phyloP scores from a whole-genome alignment of 1,284 basidiomycete genomes.

The Ganoderma lucidum region DNA sequence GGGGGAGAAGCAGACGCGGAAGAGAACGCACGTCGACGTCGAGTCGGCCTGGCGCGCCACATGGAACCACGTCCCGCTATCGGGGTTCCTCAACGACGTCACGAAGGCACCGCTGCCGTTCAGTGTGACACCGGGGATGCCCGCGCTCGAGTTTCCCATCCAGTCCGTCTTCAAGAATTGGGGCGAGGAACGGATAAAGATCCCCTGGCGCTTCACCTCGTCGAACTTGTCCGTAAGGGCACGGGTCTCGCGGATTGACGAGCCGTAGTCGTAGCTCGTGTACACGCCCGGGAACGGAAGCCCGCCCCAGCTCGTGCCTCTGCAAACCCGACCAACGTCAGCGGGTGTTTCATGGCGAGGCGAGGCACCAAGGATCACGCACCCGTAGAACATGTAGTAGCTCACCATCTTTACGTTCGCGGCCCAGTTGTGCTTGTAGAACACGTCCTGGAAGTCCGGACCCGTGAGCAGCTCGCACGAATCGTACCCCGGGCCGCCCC shows the following conservation, averaged over 20 bases:
- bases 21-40: constrained; percentile 64
- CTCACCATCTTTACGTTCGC: constrained; percentile 79
- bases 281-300: constrained; percentile 75
- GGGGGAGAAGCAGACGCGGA: background rate
- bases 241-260: constrained; percentile 73
- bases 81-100: constrained; percentile 72
- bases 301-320: constrained; percentile 83
- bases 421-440: constrained; percentile 79
- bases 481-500: constrained; percentile 71
- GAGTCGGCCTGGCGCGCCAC: constrained; percentile 74
- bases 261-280: constrained; percentile 72
- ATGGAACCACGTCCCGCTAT: constrained; percentile 71
- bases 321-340: constrained; percentile 36
- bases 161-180: constrained; percentile 82
- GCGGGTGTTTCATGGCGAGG: background rate
- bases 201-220: constrained; percentile 77
- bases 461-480: constrained; percentile 67
- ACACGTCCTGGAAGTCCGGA: constrained; percentile 76
- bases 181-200: constrained; percentile 79
- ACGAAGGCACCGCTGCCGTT: constrained; percentile 62
- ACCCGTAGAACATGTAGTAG: constrained; percentile 86
- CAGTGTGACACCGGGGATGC: constrained; percentile 51
- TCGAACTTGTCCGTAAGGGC: constrained; percentile 73
- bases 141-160: constrained; percentile 67
- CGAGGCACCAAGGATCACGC: background rate